Evolutionary conservation across 1,139 yeast genomes (phyloP).

Genomic region (Taphrina sp.): DNA sequence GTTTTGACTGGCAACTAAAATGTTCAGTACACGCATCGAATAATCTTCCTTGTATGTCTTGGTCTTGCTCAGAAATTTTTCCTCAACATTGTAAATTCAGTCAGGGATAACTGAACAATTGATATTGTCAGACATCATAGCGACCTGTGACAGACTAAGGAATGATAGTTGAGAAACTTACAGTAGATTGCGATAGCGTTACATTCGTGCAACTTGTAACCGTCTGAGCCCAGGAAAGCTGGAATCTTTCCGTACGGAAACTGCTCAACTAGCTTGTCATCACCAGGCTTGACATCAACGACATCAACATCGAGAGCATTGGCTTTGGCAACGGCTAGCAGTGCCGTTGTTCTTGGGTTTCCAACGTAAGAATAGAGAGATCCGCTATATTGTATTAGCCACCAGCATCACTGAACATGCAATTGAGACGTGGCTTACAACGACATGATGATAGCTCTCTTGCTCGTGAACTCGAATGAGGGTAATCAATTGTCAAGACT

Average conservation of each 20-base stretch:
- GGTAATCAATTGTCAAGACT: too few species aligned
- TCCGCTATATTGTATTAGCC: constrained; percentile 11
- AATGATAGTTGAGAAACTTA: constrained; percentile 39
- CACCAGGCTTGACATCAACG: constrained; percentile 49
- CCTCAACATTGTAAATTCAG: constrained; percentile 80
- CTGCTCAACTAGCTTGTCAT: constrained; percentile 51
- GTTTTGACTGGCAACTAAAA: constrained; percentile 42
- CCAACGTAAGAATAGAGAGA: constrained; percentile 29
- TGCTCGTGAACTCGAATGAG: too few species aligned
- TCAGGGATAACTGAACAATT: constrained; percentile 86
- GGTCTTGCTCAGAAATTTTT: constrained; percentile 49
- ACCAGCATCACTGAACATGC: not conserved
- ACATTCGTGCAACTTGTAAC: constrained; percentile 72
- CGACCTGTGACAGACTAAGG: not conserved
- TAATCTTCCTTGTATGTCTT: not conserved
- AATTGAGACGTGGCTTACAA: constrained; percentile 7
- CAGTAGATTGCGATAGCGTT: constrained; percentile 63
- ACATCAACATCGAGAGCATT: constrained; percentile 69
- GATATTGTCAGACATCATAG: constrained; percentile 36
- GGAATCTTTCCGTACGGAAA: constrained; percentile 64
- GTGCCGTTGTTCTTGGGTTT: constrained; percentile 29
- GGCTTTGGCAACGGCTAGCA: constrained; percentile 55
- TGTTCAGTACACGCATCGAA: not conserved
- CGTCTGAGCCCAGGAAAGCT: constrained; percentile 75
- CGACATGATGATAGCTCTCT: constrained; percentile 21